These are phyloP conservation scores for Coemansia sp. DNA, from an alignment of 192 early-diverging fungal species.

Conservation along the genomic window DNA sequence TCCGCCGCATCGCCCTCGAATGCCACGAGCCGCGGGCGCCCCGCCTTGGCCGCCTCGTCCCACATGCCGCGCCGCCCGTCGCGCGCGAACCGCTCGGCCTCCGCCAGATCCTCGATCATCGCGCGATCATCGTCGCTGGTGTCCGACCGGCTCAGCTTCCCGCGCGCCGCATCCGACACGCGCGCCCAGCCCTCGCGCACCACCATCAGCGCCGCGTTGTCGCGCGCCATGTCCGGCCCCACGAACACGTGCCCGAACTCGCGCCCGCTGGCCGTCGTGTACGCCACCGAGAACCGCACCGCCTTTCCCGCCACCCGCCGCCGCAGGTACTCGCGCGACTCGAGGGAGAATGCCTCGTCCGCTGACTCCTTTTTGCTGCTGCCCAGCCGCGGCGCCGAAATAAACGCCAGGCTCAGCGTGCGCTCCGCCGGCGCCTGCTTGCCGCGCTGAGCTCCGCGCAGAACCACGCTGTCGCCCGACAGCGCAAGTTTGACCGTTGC, in stretches of 20 bases:
- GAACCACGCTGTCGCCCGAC: constrained; percentile 89
- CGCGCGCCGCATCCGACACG: constrained; percentile 63
- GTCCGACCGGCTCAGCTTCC: constrained; percentile 33
- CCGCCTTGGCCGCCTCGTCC: constrained; percentile 52
- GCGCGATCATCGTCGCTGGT: constrained; percentile 36
- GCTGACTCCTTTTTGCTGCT: constrained; percentile 66
- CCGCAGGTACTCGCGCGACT: constrained; percentile 88
- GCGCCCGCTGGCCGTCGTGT: constrained; percentile 51
- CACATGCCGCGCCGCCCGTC: constrained; percentile 76
- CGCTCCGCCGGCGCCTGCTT: constrained; percentile 85
- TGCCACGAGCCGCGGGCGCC: constrained; percentile 39
- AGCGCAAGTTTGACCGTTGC: constrained; percentile 87
- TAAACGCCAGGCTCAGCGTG: constrained; percentile 76
- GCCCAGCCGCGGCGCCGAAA: constrained; percentile 84
- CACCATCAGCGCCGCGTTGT: constrained; percentile 70
- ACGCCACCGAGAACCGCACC: constrained; percentile 72
- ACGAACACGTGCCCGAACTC: constrained; percentile 65
- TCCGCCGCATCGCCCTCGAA: constrained; percentile 65
- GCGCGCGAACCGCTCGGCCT: constrained; percentile 75
- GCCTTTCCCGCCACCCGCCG: constrained; percentile 86
- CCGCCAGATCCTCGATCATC: constrained; percentile 51
- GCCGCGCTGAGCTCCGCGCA: constrained; percentile 75
- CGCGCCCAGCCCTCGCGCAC: constrained; percentile 86
- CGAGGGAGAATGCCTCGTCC: constrained; percentile 90
- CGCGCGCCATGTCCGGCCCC: constrained; percentile 54